Percentiles rank a stretch among this genome's conserved stretches.
Conservation (phyloP, 1,139 yeast species). For the Kodamaea anthophila region DNA sequence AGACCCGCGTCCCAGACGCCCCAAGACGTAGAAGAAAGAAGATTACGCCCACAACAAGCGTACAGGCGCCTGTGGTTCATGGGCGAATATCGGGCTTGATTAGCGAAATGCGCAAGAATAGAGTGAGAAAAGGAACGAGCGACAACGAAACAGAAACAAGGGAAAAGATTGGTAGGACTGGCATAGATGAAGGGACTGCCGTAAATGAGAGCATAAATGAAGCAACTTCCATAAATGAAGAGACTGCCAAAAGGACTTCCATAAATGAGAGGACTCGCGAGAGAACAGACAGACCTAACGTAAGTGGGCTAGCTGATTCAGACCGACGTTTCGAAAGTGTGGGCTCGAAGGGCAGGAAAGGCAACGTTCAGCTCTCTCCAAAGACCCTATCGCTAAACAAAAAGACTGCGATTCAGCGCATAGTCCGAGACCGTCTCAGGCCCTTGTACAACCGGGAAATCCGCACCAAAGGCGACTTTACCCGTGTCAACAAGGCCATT, state of each 20-base stretch:
- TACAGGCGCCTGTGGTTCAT: conserved; percentile 4
- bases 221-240: neutral
- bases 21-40: conserved; percentile 22
- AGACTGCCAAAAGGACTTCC: neutral
- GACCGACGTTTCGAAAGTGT: too few species aligned
- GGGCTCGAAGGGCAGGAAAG: too few species aligned
- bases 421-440: conserved; percentile 46
- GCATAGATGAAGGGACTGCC: neutral
- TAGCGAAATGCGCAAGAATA: conserved; percentile 18
- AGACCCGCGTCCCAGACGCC: neutral
- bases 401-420: conserved; percentile 45
- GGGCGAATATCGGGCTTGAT: conserved; percentile 15
- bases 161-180: neutral
- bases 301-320: too few species aligned
- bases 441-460: conserved; percentile 30
- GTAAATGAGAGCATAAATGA: too few species aligned
- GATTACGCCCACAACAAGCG: conserved; percentile 13
- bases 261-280: neutral
- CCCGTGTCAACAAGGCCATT: conserved; percentile 31
- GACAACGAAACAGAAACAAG: neutral
- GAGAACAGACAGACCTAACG: neutral
- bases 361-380: too few species aligned
- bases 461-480: conserved; percentile 26
- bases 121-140: conserved; percentile 1
- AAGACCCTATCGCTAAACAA: conserved; percentile 28